A percentile compares a stretch with the other conserved stretches of the same genome.
phyloP scores from a whole-genome alignment of 164 flowering plant species.

The Paratinospora sagittata region DNA sequence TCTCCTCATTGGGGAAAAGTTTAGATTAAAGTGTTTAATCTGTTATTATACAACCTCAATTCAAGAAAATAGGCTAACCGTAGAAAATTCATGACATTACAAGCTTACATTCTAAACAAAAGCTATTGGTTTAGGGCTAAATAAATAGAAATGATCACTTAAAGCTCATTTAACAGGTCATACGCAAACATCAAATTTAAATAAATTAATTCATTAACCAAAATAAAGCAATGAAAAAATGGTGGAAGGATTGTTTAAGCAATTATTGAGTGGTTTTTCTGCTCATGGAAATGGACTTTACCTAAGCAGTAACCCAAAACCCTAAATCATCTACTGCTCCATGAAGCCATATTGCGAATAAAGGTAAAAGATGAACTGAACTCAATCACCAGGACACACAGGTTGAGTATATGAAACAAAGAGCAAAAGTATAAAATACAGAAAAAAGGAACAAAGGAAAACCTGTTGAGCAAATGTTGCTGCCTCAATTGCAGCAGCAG shows the following conservation, averaged over 20 bases:
- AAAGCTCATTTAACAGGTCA: not conserved
- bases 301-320: not conserved
- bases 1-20: not conserved
- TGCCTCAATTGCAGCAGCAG: constrained; percentile 99
- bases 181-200: too few relatives aligned
- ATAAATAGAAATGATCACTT: not conserved
- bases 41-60: too few relatives aligned
- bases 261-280: not conserved
- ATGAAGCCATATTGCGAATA: not conserved
- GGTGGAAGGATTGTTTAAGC: not conserved
- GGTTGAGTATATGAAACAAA: not conserved
- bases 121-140: not conserved
- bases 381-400: too few relatives aligned
- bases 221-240: not conserved
- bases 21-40: too few relatives aligned
- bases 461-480: constrained; percentile 99
- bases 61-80: constrained; percentile 3
- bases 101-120: not conserved
- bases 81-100: not conserved
- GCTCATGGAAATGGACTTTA: not conserved
- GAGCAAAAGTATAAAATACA: not conserved
- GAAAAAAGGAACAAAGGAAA: not conserved
- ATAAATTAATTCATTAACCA: not conserved
- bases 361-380: too few relatives aligned
- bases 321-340: not conserved